Conservation (phyloP, 306 rosid genomes). For the Crotalaria pallida region DNA sequence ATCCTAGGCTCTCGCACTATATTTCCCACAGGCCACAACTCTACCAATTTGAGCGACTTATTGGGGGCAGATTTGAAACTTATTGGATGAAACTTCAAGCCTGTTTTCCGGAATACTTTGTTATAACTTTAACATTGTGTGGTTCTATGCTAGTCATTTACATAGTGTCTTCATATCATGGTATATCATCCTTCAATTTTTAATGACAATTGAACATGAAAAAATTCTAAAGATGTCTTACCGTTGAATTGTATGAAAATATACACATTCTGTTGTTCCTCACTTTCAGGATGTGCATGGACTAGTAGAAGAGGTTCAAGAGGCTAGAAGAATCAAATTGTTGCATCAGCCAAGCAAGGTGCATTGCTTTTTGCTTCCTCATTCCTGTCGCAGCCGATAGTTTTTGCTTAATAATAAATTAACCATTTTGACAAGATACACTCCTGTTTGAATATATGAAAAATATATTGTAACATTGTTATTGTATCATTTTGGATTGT, state of each 20-base stretch:
- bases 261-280: conserved; percentile 14
- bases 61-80: neutral
- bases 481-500: too few species aligned
- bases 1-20: too few species aligned
- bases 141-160: conserved; percentile 1
- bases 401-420: neutral
- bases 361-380: conserved; percentile 17
- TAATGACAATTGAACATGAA: neutral
- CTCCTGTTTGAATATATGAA: too few species aligned
- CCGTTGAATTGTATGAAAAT: conserved; percentile 7
- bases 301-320: conserved; percentile 86
- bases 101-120: neutral
- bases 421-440: neutral
- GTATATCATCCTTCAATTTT: conserved; percentile 16
- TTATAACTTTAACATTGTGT: neutral
- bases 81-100: neutral
- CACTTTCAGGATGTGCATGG: conserved; percentile 68
- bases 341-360: conserved; percentile 97
- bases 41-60: too few species aligned
- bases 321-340: conserved; percentile 80
- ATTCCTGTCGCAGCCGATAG: neutral
- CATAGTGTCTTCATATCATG: neutral
- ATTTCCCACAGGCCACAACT: too few species aligned
- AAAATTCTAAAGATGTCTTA: conserved; percentile 6
- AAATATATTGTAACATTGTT: too few species aligned